Evolutionary conservation across 306 rosid species (phyloP).

Genomic region (Potentilla sterilis): DNA sequence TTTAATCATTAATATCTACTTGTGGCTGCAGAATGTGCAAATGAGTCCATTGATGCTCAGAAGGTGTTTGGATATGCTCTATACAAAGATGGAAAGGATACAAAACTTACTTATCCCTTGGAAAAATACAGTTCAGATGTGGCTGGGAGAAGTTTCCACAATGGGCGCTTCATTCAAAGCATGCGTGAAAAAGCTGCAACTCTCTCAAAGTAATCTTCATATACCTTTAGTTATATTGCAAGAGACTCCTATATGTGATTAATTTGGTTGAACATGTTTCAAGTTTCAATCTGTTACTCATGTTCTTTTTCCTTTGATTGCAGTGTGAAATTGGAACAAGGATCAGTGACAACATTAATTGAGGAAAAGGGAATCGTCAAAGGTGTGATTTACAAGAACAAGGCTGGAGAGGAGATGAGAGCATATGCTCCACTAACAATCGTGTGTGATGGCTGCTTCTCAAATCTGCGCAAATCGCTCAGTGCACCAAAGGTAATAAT

Average conservation of each 20-base stretch:
- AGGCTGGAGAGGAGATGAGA: constrained; percentile 13
- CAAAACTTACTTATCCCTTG: neutral
- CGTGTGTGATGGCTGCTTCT: constrained; percentile 75
- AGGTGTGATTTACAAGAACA: constrained; percentile 14
- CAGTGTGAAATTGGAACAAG: constrained; percentile 18
- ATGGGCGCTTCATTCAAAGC: constrained; percentile 54
- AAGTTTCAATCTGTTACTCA: neutral
- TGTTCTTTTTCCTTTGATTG: neutral
- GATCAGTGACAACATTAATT: constrained; percentile 7
- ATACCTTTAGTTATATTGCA: neutral
- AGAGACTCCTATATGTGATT: neutral
- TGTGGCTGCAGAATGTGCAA: constrained; percentile 27
- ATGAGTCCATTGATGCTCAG: constrained; percentile 27
- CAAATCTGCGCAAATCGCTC: constrained; percentile 78
- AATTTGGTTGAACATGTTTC: neutral
- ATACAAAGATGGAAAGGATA: constrained; percentile 28
- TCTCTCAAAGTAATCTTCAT: constrained; percentile 16
- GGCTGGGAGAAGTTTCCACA: constrained; percentile 18
- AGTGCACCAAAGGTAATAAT: constrained; percentile 61
- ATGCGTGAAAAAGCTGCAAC: constrained; percentile 9
- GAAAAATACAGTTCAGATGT: constrained; percentile 6
- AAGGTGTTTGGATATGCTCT: constrained; percentile 30
- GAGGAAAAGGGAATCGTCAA: constrained; percentile 15
- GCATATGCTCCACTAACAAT: constrained; percentile 40
- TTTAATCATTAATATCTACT: constrained; percentile 10